Base-by-base conservation (phyloP, 306 rosid species). In the Luffa aegyptiaca region DNA sequence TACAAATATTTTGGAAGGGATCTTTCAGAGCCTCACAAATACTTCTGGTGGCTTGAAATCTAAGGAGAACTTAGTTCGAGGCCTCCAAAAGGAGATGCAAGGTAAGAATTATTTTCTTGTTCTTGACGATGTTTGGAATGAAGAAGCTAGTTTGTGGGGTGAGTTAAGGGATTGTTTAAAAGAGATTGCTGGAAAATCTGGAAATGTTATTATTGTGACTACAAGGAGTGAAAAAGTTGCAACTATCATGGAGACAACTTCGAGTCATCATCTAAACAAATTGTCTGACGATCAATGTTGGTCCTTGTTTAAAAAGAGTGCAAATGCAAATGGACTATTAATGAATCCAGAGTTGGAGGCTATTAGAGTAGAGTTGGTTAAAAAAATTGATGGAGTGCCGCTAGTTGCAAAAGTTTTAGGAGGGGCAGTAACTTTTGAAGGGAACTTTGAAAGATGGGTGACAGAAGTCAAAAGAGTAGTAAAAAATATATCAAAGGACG, bases 361-460 rank as follows among this genome's bases (percentile, higher is more conserved):
- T 2, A 71, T 80, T 72, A 35, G 72, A 70, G 39, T 1, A 39
- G 39, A 56, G 3, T 11, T 80, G 36, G 83, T 75, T 5, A 71
- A 42, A 58, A 80, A 72, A 36, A 41, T 66, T 80, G 79, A 62
- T 14, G 79, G 79, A 0, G 59, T 80, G 14, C 79, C 78, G 33
- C 39, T 80, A 31, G 78, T 26, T 1, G 82, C 78, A 26, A 80
- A 42, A 55, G 80, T 81, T 52, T 51, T 81, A 36, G 84, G 80
- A 81, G 36, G 76, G 52, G 44, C 56, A 18, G 6, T 74, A 21
- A 39, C 21, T 3, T 61, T 48, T n/a, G 39, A 73, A 36, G 55
- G 8, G 16, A 46, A 17, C 10, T 14, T 8, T 4, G 63, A 33
- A 49, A n/a, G 31, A 8, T 74, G 83, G 83, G 13, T 39, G 41